A percentile compares a stretch with the other conserved stretches of the same genome.
phyloP scores from a whole-genome alignment of 306 rosid species.

The Dryas alaskensis region DNA sequence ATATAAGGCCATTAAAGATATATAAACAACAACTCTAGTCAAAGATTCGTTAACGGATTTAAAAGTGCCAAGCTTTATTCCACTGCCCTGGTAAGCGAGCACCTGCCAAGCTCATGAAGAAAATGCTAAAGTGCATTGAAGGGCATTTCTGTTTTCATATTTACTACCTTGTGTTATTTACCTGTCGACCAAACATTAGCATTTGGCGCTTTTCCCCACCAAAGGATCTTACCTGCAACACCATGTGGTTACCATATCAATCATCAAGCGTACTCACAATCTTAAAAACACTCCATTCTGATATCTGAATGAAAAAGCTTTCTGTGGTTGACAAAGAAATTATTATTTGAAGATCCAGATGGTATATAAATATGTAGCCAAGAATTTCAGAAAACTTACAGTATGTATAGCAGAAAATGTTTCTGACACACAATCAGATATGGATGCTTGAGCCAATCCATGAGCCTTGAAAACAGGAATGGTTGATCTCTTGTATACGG shows the following conservation, averaged over 20 bases:
- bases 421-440: conserved; percentile 86
- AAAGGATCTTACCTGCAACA: conserved; percentile 81
- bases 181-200: conserved; percentile 77
- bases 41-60: conserved; percentile 82
- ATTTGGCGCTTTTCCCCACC: conserved; percentile 94
- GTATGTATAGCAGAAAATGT: conserved; percentile 97
- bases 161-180: conserved; percentile 32
- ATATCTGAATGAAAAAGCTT: neutral
- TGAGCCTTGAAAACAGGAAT: conserved; percentile 77
- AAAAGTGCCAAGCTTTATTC: conserved; percentile 83
- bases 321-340: neutral
- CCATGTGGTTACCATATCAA: conserved; percentile 28
- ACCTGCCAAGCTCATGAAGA: conserved; percentile 54
- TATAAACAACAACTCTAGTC: conserved; percentile 86
- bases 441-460: conserved; percentile 86
- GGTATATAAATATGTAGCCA: neutral
- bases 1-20: conserved; percentile 71
- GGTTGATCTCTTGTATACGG: conserved; percentile 91
- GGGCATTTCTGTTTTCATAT: conserved; percentile 19
- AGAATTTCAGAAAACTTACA: conserved; percentile 48
- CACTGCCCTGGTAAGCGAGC: conserved; percentile 79
- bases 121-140: conserved; percentile 20
- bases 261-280: conserved; percentile 19
- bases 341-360: neutral
- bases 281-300: neutral